A percentile compares a stretch with the other conserved stretches of the same genome.
Evolutionary conservation across 2,329 filamentous ascomycete species (phyloP).

Genomic region (Chaetothyriales sp.): DNA sequence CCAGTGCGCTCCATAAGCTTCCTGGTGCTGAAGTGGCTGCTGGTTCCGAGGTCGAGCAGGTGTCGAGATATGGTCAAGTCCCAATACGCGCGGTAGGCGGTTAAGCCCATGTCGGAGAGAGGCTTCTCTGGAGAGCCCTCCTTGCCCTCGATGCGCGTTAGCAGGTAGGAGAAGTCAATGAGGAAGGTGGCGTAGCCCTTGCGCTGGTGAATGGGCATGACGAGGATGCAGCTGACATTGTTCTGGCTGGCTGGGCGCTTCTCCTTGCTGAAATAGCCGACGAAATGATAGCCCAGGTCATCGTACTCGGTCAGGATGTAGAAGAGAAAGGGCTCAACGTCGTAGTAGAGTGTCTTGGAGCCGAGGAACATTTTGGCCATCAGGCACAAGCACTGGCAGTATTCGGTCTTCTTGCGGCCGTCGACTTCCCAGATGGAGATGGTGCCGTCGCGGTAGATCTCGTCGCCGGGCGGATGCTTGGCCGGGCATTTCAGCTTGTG

Average conservation of each 20-base stretch:
- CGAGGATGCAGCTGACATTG: slow-evolving; percentile 94
- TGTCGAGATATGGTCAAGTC: slow-evolving; percentile 76
- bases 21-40: slow-evolving; percentile 46
- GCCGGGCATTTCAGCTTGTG: slow-evolving; percentile 95
- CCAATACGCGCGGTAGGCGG: slow-evolving; percentile 98
- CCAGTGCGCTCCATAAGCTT: slow-evolving; percentile 56
- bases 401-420: slow-evolving; percentile 81
- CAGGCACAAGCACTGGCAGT: slow-evolving; percentile 90
- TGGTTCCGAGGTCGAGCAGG: slow-evolving; percentile 46
- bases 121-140: slow-evolving; percentile 95
- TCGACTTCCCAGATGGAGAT: slow-evolving; percentile 97
- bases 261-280: slow-evolving; percentile 99
- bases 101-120: slow-evolving; percentile 90
- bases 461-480: slow-evolving; percentile 92
- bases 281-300: slow-evolving; percentile 80
- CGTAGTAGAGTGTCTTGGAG: slow-evolving; percentile 97
- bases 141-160: slow-evolving; percentile 84
- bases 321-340: slow-evolving; percentile 97
- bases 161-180: slow-evolving; percentile 95
- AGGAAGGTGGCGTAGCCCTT: slow-evolving; percentile 94
- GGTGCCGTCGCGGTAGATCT: slow-evolving; percentile 90
- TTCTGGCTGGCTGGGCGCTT: slow-evolving; percentile 89
- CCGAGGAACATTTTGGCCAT: slow-evolving; percentile 93
- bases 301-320: slow-evolving; percentile 92
- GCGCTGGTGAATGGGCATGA: slow-evolving; percentile 87